Conservation (phyloP, 2,329 filamentous ascomycete species). For the Aspergillus ochraceus region DNA sequence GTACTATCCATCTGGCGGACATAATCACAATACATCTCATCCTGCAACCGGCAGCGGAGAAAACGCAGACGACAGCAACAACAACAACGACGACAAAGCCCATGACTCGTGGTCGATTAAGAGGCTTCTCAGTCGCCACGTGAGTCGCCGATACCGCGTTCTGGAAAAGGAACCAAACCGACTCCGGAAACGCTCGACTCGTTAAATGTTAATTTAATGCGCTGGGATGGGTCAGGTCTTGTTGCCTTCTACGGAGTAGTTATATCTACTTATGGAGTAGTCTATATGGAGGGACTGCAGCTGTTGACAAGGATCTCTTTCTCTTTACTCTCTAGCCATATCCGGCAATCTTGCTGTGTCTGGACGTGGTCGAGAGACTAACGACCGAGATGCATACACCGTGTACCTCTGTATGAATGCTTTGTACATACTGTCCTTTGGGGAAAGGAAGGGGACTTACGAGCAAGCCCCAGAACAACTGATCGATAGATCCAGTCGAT, state of each 20-base stretch:
- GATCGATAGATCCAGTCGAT: background rate
- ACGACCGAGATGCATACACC: background rate
- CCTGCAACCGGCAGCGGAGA: background rate
- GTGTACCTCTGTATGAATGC: background rate
- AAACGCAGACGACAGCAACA: too few species aligned
- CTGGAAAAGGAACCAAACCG: conserved; percentile 33
- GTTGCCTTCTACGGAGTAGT: background rate
- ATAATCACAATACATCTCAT: conserved; percentile 2
- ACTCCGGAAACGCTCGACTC: conserved; percentile 27
- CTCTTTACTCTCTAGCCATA: background rate
- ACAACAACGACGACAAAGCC: conserved; percentile 1
- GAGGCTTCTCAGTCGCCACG: conserved; percentile 26
- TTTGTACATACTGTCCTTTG: background rate
- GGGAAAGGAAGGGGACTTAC: background rate
- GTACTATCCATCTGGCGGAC: conserved; percentile 15
- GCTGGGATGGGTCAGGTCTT: background rate
- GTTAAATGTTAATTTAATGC: conserved; percentile 4
- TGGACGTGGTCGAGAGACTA: background rate
- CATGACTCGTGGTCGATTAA: conserved; percentile 29
- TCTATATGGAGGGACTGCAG: background rate
- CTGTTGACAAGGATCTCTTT: background rate
- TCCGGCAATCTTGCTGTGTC: background rate
- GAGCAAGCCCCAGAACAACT: too few species aligned
- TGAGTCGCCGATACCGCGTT: conserved; percentile 30
- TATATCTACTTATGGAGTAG: background rate